These are phyloP conservation scores for Saccharomycopsis guyanensis DNA, from an alignment of 805 yeast genomes.

Conservation along the genomic window DNA sequence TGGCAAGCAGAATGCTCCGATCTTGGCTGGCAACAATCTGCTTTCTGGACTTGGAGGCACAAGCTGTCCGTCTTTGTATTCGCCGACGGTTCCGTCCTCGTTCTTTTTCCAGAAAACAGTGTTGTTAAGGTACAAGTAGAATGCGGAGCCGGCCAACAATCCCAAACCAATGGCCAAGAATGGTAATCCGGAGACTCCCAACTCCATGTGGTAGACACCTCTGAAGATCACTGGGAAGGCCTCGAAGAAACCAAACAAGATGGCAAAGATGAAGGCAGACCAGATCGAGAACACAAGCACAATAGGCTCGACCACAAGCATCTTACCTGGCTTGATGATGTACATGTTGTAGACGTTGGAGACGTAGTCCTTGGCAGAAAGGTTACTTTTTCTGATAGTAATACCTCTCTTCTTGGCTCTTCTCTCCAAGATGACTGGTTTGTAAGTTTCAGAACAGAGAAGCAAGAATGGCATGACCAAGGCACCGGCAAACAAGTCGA, in stretches of 20 bases:
- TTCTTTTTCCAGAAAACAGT: slow-evolving; percentile 45
- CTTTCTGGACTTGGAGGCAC: slow-evolving; percentile 53
- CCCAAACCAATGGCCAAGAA: slow-evolving; percentile 71
- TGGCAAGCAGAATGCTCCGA: slow-evolving; percentile 63
- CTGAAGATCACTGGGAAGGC: slow-evolving; percentile 70
- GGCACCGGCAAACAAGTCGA: slow-evolving; percentile 60
- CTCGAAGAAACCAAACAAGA: slow-evolving; percentile 71
- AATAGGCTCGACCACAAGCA: slow-evolving; percentile 70
- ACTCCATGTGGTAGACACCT: slow-evolving; percentile 51
- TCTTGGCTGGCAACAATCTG: slow-evolving; percentile 50
- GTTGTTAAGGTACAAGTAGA: slow-evolving; percentile 45
- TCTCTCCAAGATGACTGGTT: slow-evolving; percentile 50
- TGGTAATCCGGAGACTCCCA: slow-evolving; percentile 60
- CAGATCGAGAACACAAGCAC: slow-evolving; percentile 62
- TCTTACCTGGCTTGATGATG: slow-evolving; percentile 54
- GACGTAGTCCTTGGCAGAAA: not conserved
- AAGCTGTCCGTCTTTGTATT: slow-evolving; percentile 44
- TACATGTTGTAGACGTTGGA: slow-evolving; percentile 37
- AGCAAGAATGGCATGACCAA: slow-evolving; percentile 40
- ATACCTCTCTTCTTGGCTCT: slow-evolving; percentile 58
- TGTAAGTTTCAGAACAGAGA: slow-evolving; percentile 60
- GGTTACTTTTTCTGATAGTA: slow-evolving; percentile 30
- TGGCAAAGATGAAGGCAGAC: slow-evolving; percentile 70
- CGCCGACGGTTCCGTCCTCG: slow-evolving; percentile 56
- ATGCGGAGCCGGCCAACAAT: slow-evolving; percentile 44